A percentile compares a stretch with the other conserved stretches of the same genome.
Conservation (phyloP, 257 asterid genomes). For the Fraxinus excelsior region DNA sequence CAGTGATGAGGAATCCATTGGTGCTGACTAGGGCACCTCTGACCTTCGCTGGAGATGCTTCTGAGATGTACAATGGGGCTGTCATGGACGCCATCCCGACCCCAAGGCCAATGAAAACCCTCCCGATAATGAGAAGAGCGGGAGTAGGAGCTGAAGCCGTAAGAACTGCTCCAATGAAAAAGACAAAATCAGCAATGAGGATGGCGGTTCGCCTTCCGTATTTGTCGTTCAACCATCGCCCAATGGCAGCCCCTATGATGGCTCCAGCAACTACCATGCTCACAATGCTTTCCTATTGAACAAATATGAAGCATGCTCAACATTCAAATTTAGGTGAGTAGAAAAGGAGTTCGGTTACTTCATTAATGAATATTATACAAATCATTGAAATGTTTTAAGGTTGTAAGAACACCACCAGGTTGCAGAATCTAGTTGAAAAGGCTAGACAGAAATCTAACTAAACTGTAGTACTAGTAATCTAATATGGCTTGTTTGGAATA, state of each 20-base stretch:
- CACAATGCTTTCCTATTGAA: slow-evolving; percentile 45
- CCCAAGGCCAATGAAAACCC: slow-evolving; percentile 48
- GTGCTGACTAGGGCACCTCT: slow-evolving; percentile 55
- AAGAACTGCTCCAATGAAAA: slow-evolving; percentile 43
- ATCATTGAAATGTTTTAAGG: too few species aligned
- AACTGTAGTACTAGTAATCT: too few species aligned
- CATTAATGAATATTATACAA: too few species aligned
- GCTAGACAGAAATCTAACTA: too few species aligned
- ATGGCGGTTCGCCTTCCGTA: slow-evolving; percentile 41
- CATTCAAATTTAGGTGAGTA: too few species aligned
- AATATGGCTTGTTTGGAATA: too few species aligned
- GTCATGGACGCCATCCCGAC: slow-evolving; percentile 58
- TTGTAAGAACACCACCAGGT: too few species aligned
- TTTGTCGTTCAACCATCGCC: slow-evolving; percentile 53
- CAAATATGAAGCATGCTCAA: not conserved
- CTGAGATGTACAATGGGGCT: slow-evolving; percentile 50
- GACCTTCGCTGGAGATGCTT: slow-evolving; percentile 50
- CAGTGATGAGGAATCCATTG: slow-evolving; percentile 50
- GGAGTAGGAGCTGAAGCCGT: slow-evolving; percentile 47
- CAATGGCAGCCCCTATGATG: slow-evolving; percentile 55
- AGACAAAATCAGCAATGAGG: slow-evolving; percentile 44
- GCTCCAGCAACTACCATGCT: slow-evolving; percentile 62
- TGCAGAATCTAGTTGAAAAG: too few species aligned
- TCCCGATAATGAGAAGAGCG: slow-evolving; percentile 35
- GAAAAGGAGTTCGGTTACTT: too few species aligned